phyloP scores from a whole-genome alignment of 2,329 filamentous ascomycete species.

The Apiospora pterosperma region DNA sequence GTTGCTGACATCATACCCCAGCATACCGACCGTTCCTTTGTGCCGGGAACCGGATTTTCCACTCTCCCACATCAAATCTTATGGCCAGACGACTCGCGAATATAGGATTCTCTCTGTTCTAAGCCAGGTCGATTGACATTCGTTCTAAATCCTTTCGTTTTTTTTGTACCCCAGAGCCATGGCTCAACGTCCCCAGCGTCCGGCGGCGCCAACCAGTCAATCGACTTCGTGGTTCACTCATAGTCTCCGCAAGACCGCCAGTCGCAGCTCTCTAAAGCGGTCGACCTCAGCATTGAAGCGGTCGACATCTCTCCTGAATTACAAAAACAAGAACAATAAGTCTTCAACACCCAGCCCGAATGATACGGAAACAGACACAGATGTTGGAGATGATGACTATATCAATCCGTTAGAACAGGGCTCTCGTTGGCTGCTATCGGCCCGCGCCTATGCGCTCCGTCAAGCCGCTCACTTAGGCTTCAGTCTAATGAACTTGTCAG shows the following conservation, averaged over 20 bases:
- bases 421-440: constrained; percentile 19
- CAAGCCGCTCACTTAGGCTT: constrained; percentile 19
- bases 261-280: background rate
- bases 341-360: background rate
- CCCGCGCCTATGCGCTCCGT: constrained; percentile 21
- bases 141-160: background rate
- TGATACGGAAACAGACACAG: background rate
- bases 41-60: background rate
- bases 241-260: background rate
- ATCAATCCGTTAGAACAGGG: constrained; percentile 9
- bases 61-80: background rate
- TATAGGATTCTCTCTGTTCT: background rate
- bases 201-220: background rate
- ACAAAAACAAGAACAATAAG: background rate
- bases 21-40: background rate
- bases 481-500: constrained; percentile 16
- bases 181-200: background rate
- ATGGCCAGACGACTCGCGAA: background rate
- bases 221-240: constrained; percentile 2
- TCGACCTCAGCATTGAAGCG: background rate
- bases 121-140: background rate
- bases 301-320: background rate
- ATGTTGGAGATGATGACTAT: constrained; percentile 6
- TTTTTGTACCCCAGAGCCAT: background rate
- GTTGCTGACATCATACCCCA: background rate